These are phyloP conservation scores for Apiotrichum brassicae DNA, from an alignment of 1,284 basidiomycete species.

Conservation along the genomic window DNA sequence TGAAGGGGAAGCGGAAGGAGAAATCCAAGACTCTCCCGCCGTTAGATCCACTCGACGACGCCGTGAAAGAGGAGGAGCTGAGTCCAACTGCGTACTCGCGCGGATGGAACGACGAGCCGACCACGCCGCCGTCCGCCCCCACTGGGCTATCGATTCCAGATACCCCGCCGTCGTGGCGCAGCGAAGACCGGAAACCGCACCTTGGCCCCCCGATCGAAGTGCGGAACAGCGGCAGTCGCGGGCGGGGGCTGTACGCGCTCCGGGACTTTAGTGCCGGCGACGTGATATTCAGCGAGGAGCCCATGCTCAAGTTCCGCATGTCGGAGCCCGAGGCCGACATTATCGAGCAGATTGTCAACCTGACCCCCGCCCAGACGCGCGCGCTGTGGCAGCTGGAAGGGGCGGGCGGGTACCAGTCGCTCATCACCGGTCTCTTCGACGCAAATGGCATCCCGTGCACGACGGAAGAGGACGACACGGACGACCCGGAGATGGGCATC, in stretches of 20 bases:
- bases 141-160: no score
- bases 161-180: no score
- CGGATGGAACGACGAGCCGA: no score
- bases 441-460: conserved; percentile 8
- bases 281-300: neutral
- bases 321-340: neutral
- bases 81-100: no score
- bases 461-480: neutral
- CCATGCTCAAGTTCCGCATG: neutral
- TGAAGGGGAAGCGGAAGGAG: no score
- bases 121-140: no score
- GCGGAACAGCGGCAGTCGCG: neutral
- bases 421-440: neutral
- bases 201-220: neutral
- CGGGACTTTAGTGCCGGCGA: neutral
- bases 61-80: no score
- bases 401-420: neutral
- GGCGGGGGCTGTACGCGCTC: neutral
- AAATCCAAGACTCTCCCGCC: no score
- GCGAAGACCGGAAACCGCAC: no score
- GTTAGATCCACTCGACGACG: no score
- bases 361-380: neutral
- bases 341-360: neutral
- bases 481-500: conserved; percentile 8
- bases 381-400: neutral